Base-by-base conservation (phyloP, 352 stramenopile species). In the Phytophthora cajani region DNA sequence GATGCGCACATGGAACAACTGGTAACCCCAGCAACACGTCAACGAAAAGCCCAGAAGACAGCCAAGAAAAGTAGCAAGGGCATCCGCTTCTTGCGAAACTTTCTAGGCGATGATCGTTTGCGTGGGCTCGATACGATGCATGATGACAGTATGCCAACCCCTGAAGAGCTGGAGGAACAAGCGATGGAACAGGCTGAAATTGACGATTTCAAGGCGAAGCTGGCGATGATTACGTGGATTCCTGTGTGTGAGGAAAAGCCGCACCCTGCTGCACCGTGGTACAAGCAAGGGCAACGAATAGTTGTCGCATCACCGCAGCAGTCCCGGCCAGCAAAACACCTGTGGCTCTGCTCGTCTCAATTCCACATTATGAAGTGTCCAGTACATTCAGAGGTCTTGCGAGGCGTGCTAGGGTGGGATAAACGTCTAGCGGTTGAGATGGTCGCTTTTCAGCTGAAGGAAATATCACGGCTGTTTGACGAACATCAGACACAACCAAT, bases 301-400 rank as follows among this genome's bases (percentile, higher is more conserved):
- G 54, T 90, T 30, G 83, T 91, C 12, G 81, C 84, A 5, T 79
- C 80, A 12, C 79, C 85, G 9, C 51, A 75, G 30, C 64, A 75
- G 49, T 74, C 69, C 14, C 77, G 81, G 5, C 82, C 74, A n/a
- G 60, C 69, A 10, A 87, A 87, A 46, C 57, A 80, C 49, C 65
- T 81, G 19, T 87, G 71, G 69, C 66, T 93, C 21, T 93, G 86
- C 62, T 93, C 86, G 10, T 84, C 84, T 30, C 70, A 87, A 54
- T 88, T 78, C 40, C 76, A 91, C 54, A 89, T 93, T 54, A 78
- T 92, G 17, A 81, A 81, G 38, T 71, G 72, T 21, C 47, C 67
- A 14, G 65, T 85, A 7, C 75, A 81, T 62, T 91, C 82, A 33
- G 62, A 79, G 11, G 62, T 65, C 54, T 65, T 91, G 53, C 72